Evolutionary conservation across 768 basidiomycete species (phyloP).

Genomic region (Gyrodon lividus): DNA sequence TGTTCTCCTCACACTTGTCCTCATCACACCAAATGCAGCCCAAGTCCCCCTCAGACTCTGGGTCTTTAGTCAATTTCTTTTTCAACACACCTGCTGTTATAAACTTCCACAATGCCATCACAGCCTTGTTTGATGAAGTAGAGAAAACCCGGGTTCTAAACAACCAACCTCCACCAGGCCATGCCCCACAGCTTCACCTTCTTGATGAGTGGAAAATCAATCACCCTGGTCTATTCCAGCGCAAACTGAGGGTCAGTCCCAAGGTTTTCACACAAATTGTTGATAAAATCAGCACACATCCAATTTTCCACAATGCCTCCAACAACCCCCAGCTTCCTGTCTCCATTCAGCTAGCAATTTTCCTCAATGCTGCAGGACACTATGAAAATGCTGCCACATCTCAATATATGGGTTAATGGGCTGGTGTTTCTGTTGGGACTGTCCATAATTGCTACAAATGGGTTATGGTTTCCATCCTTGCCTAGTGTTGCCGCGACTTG

Average conservation of each 20-base stretch:
- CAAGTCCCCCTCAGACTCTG: too few relatives aligned
- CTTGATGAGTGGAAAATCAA: slow-evolving; percentile 9
- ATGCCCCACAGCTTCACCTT: slow-evolving; percentile 10
- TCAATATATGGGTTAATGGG: slow-evolving; percentile 21
- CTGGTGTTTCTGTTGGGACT: slow-evolving; percentile 18
- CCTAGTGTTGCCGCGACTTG: too few relatives aligned
- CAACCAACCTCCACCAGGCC: too few relatives aligned
- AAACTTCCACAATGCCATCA: too few relatives aligned
- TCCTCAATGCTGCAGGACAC: slow-evolving; percentile 4
- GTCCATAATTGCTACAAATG: slow-evolving; percentile 16
- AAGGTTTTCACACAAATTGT: slow-evolving; percentile 25
- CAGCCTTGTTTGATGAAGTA: too few relatives aligned
- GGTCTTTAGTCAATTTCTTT: too few relatives aligned
- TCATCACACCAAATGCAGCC: too few relatives aligned
- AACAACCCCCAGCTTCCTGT: slow-evolving; percentile 25
- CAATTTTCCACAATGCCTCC: slow-evolving; percentile 25
- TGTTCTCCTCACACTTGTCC: too few relatives aligned
- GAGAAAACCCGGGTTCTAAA: too few relatives aligned
- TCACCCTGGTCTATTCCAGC: slow-evolving; percentile 21
- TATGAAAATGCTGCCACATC: slow-evolving; percentile 9
- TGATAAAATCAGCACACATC: slow-evolving; percentile 19
- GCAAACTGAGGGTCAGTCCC: slow-evolving; percentile 26
- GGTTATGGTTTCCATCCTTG: slow-evolving; percentile 16
- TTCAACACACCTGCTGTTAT: too few relatives aligned
- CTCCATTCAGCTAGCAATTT: slow-evolving; percentile 30